phyloP scores from a whole-genome alignment of 371 early-diverging fungal genomes.

The Mortierella polycephala region DNA sequence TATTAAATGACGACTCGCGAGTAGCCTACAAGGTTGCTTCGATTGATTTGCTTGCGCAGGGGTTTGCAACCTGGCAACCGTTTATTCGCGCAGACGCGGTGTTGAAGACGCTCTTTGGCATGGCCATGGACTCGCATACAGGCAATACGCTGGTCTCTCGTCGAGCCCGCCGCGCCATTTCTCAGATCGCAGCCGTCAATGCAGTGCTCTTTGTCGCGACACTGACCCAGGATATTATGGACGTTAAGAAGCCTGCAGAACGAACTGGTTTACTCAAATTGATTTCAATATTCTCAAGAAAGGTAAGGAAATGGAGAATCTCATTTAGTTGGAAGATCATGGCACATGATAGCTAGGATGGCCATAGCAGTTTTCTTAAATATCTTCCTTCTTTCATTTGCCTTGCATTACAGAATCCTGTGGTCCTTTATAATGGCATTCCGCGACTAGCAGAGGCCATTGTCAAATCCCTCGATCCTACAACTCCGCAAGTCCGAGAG shows the following conservation, averaged over 20 bases:
- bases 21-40: slow-evolving; percentile 73
- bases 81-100: slow-evolving; percentile 75
- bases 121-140: slow-evolving; percentile 59
- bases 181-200: slow-evolving; percentile 77
- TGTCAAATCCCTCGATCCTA: slow-evolving; percentile 88
- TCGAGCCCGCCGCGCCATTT: slow-evolving; percentile 77
- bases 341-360: not conserved
- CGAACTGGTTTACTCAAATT: slow-evolving; percentile 71
- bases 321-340: not conserved
- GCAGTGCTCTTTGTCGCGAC: slow-evolving; percentile 80
- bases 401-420: slow-evolving; percentile 64
- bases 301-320: slow-evolving; percentile 55
- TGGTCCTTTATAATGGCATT: slow-evolving; percentile 69
- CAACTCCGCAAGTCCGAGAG: slow-evolving; percentile 79
- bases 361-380: not conserved
- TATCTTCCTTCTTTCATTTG: not conserved
- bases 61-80: slow-evolving; percentile 83
- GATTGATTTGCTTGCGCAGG: slow-evolving; percentile 81
- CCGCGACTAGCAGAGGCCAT: slow-evolving; percentile 80
- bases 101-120: slow-evolving; percentile 71
- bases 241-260: slow-evolving; percentile 69
- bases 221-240: slow-evolving; percentile 78
- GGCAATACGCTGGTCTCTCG: slow-evolving; percentile 57
- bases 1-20: slow-evolving; percentile 66
- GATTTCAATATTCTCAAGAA: slow-evolving; percentile 78